Conservation (phyloP, 2,329 filamentous ascomycete species). For the Chrysoporthe cubensis region DNA sequence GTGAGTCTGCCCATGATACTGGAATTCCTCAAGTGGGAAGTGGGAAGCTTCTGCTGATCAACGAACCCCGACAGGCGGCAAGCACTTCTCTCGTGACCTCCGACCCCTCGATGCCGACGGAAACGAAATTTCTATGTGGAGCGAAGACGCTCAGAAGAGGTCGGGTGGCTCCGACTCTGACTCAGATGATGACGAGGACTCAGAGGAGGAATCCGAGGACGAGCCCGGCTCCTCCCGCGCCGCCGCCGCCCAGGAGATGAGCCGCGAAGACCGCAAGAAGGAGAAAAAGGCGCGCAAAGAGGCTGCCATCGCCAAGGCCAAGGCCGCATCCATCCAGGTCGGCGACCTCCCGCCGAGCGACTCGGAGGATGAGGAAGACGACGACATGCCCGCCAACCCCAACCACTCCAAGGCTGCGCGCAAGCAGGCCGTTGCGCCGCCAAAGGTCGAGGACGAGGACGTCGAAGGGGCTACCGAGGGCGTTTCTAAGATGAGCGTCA, state of each 20-base stretch:
- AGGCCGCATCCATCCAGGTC: conserved; percentile 72
- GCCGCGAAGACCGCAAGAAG: conserved; percentile 85
- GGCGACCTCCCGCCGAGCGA: conserved; percentile 84
- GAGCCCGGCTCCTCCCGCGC: conserved; percentile 43
- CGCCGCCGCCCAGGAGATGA: conserved; percentile 54
- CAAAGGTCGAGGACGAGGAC: conserved; percentile 25
- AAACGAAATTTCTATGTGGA: conserved; percentile 88
- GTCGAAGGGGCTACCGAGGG: conserved; percentile 58
- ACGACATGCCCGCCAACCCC: conserved; percentile 82
- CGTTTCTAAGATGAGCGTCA: conserved; percentile 58
- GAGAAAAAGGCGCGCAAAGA: conserved; percentile 90
- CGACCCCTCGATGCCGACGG: conserved; percentile 88
- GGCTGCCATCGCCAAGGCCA: conserved; percentile 79
- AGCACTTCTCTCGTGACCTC: conserved; percentile 92
- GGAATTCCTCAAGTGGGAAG: not conserved
- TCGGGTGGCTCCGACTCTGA: conserved; percentile 55
- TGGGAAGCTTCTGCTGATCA: conserved; percentile 1
- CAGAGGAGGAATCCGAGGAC: conserved; percentile 49
- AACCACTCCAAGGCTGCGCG: conserved; percentile 83
- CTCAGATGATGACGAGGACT: conserved; percentile 54
- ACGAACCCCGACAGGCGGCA: conserved; percentile 68
- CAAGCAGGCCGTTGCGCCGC: conserved; percentile 55
- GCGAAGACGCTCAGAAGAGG: conserved; percentile 55
- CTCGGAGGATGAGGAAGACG: conserved; percentile 63
- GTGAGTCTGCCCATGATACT: conserved; percentile 51